Evolutionary conservation across 331 rosid genomes (phyloP), one percentile per base, ranked within the genome.

Genomic region (Prunus yedoensis): DNA sequence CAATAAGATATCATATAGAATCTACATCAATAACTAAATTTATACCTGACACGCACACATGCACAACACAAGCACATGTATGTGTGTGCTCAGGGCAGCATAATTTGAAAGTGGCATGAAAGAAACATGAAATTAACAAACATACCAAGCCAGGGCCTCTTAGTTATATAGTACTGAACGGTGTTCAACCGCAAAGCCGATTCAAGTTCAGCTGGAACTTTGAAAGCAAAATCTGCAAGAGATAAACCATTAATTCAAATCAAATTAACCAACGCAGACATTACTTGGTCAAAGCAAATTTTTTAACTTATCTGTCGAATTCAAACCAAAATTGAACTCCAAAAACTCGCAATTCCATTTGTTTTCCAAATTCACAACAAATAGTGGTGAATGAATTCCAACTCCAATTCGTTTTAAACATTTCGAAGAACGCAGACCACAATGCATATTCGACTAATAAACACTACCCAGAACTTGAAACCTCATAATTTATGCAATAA

Each of bases 111-210:
- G 43, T 5, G 27, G 50, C 64, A 30, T 3, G 15, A 35, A 21
- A 45, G 57, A 64, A 61, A 68, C 32, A 58, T 69, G 6, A 71
- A 43, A 46, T 9, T 47, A 15, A 23, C 47, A 53, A 68, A 57
- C 57, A 49, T 88, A 94, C 99, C 99, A 73, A 94, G 97, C 99
- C 99, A 94, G 20, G 99, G 99, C 85, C 97, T 90, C 76, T 95
- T 92, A 2, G 90, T 94, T 74, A 90, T 68, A 75, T 89, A 94
- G 88, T 86, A 85, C 53, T 87, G 79, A 81, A 89, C 96, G 4
- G 92, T 80, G 84, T 89, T 94, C 87, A 86, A 69, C 86, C 87
- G 84, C 90, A 94, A 83, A 80, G 82, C 87, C 23, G 93, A 87
- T 74, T 94, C 99, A 45, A 92, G 88, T 77, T 94, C 96, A 59